A percentile compares a stretch with the other conserved stretches of the same genome.
Evolutionary conservation across 2,329 filamentous ascomycete species (phyloP).

Genomic region (Ceratocystis destructans): DNA sequence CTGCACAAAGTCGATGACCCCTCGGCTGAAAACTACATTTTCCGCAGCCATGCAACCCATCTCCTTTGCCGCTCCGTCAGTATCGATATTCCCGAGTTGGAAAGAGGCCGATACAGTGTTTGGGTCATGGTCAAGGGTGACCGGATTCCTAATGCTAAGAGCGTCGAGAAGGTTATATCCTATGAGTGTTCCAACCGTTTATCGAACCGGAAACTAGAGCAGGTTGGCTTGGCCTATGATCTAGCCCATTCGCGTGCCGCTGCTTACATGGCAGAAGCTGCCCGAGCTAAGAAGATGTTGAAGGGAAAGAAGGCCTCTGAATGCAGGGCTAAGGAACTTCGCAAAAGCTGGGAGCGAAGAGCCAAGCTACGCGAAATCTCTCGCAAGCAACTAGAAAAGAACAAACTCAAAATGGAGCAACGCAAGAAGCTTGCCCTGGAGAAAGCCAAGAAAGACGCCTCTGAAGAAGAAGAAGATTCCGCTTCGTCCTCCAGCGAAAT

Average conservation of each 20-base stretch:
- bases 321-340: constrained; percentile 33
- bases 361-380: constrained; percentile 32
- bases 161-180: constrained; percentile 44
- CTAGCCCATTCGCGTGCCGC: constrained; percentile 46
- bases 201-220: constrained; percentile 42
- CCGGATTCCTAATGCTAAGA: constrained; percentile 31
- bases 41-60: constrained; percentile 45
- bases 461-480: constrained; percentile 23
- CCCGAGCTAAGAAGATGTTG: constrained; percentile 36
- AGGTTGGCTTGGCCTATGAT: constrained; percentile 46
- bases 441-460: constrained; percentile 21
- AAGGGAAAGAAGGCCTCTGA: constrained; percentile 37
- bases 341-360: constrained; percentile 37
- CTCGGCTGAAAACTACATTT: constrained; percentile 44
- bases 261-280: constrained; percentile 37
- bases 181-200: constrained; percentile 33
- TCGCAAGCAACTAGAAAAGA: constrained; percentile 31
- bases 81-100: constrained; percentile 42
- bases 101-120: constrained; percentile 43
- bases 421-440: constrained; percentile 21
- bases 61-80: constrained; percentile 45
- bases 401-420: constrained; percentile 27
- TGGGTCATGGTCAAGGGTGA: constrained; percentile 42
- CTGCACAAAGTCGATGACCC: constrained; percentile 33
- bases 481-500: constrained; percentile 16